phyloP scores from a whole-genome alignment of 1,139 yeast genomes.

The Kodamaea arcana region DNA sequence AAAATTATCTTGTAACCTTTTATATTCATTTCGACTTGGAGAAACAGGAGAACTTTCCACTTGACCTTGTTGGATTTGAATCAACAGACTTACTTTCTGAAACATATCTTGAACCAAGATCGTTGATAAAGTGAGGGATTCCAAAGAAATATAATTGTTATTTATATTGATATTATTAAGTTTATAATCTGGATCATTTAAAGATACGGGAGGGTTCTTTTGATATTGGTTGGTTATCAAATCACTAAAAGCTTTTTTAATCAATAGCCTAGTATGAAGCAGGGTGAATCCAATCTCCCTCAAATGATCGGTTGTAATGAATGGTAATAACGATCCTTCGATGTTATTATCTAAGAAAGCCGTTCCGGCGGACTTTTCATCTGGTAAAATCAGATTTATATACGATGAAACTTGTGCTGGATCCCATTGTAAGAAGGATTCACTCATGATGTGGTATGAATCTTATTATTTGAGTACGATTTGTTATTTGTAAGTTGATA shows the following conservation, averaged over 20 bases:
- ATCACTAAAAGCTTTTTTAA: slow-evolving; percentile 48
- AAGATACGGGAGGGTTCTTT: slow-evolving; percentile 26
- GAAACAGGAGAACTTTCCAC: slow-evolving; percentile 4
- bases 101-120: slow-evolving; percentile 38
- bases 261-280: slow-evolving; percentile 39
- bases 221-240: slow-evolving; percentile 36
- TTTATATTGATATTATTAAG: slow-evolving; percentile 28
- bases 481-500: too few relatives aligned
- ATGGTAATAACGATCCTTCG: slow-evolving; percentile 59
- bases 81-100: slow-evolving; percentile 16
- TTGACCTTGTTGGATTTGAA: slow-evolving; percentile 17
- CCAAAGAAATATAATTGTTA: slow-evolving; percentile 33
- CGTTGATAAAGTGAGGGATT: slow-evolving; percentile 31
- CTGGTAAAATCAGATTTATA: slow-evolving; percentile 24
- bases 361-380: slow-evolving; percentile 21
- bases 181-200: slow-evolving; percentile 28
- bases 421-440: slow-evolving; percentile 45
- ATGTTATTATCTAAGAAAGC: slow-evolving; percentile 52
- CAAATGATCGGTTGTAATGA: slow-evolving; percentile 55
- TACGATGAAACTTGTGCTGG: slow-evolving; percentile 44
- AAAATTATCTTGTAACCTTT: slow-evolving; percentile 45
- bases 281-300: slow-evolving; percentile 52
- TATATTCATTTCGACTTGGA: slow-evolving; percentile 27
- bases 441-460: too few relatives aligned
- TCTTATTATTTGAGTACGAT: too few relatives aligned